phyloP scores from a whole-genome alignment of 2,329 filamentous ascomycete genomes.

The Aureobasidium sp. region DNA sequence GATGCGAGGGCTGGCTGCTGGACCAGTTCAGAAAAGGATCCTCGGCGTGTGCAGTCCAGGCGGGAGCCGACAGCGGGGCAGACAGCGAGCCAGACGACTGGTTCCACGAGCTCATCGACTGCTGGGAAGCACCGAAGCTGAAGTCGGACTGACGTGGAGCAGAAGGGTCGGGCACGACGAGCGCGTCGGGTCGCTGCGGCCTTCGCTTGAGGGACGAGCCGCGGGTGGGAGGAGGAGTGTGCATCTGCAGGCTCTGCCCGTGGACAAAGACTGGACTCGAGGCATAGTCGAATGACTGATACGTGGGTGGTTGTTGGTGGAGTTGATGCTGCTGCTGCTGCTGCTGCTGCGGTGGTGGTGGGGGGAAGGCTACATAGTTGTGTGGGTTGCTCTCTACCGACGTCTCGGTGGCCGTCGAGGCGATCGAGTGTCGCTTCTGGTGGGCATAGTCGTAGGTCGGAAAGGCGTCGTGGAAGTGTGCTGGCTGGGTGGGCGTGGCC shows the following conservation, averaged over 20 bases:
- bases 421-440: slow-evolving; percentile 8
- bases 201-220: slow-evolving; percentile 46
- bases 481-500: not conserved
- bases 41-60: slow-evolving; percentile 4
- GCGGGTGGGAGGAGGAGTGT: slow-evolving; percentile 56
- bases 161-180: not conserved
- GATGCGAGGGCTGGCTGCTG: not conserved
- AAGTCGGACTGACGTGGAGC: not conserved
- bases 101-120: not conserved
- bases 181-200: slow-evolving; percentile 30
- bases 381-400: slow-evolving; percentile 14
- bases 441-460: slow-evolving; percentile 28
- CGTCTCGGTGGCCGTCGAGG: slow-evolving; percentile 7
- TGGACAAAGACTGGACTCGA: slow-evolving; percentile 2
- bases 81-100: slow-evolving; percentile 8
- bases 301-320: not conserved
- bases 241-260: slow-evolving; percentile 40
- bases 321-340: not conserved
- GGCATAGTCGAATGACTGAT: slow-evolving; percentile 5
- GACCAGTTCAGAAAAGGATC: slow-evolving; percentile 6
- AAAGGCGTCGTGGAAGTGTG: slow-evolving; percentile 45
- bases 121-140: not conserved
- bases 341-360: too few species aligned
- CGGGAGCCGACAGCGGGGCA: slow-evolving; percentile 19
- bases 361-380: slow-evolving; percentile 6